Conservation (phyloP, 2,329 filamentous ascomycete species). For the Clonostachys chloroleuca region DNA sequence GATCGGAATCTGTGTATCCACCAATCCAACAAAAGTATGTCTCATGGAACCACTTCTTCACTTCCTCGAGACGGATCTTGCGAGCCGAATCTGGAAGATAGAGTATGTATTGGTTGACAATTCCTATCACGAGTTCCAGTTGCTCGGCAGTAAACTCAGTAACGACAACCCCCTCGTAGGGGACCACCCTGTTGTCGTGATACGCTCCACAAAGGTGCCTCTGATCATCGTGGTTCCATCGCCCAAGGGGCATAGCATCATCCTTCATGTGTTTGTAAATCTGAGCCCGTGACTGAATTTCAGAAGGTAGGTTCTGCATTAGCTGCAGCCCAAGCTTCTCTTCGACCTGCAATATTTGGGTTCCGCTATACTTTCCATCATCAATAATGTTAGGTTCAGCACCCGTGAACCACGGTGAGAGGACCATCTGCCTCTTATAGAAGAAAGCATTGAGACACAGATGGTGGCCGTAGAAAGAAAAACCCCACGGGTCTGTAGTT, state of each 20-base stretch:
- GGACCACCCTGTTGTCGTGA: conserved; percentile 72
- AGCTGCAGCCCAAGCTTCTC: conserved; percentile 60
- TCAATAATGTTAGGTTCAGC: conserved; percentile 77
- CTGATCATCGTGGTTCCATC: conserved; percentile 81
- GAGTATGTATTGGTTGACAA: conserved; percentile 61
- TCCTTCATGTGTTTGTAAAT: conserved; percentile 59
- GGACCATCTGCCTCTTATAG: conserved; percentile 58
- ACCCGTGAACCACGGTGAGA: conserved; percentile 74
- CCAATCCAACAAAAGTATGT: conserved; percentile 82
- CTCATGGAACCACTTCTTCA: conserved; percentile 55
- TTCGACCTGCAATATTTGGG: conserved; percentile 61
- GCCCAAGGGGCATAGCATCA: conserved; percentile 58
- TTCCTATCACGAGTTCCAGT: conserved; percentile 47
- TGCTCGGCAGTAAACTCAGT: conserved; percentile 41
- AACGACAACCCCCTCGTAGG: conserved; percentile 64
- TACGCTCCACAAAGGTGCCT: conserved; percentile 74
- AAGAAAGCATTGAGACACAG: conserved; percentile 70
- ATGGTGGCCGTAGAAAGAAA: conserved; percentile 75
- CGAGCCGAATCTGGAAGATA: conserved; percentile 60
- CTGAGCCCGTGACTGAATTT: conserved; percentile 44
- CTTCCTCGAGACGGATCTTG: conserved; percentile 46
- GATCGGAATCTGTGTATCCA: conserved; percentile 57
- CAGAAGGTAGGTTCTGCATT: conserved; percentile 57
- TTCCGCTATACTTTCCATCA: conserved; percentile 55
- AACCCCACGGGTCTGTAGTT: conserved; percentile 59